Evolutionary conservation across 108 stramenopile genomes (phyloP), one percentile per base, ranked within the genome.

Genomic region (Epithemia pelagica): DNA sequence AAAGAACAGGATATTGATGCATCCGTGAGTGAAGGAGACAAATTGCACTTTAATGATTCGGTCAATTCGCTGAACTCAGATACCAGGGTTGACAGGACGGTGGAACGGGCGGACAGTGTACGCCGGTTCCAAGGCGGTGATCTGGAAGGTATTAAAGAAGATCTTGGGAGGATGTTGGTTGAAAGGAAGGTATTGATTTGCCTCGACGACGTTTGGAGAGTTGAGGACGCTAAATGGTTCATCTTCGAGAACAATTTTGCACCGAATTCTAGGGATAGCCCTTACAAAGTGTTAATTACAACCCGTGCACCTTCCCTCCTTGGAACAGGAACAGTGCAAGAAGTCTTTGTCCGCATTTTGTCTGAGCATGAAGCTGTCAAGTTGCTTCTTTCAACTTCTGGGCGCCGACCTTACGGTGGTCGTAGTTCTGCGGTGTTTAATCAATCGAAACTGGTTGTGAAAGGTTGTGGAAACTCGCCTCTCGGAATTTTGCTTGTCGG

Each of bases 201-300:
- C 58, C 79, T 92, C 27, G 91, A 92, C 57, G 91, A 92, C 56
- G 91, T 92, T 2, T 89, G 87, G 76, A 68, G 87, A 69, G 87
- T 88, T 51, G 88, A 92, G 63, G 91, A 92, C 60, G 91, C 88
- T n/a, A 90, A 88, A 66, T 88, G 91, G 87, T 92, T 92, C 59
- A 73, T 92, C 25, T 92, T 92, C 68, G 88, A 89, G 27, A 73
- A 66, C 52, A 21, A 61, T 20, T 71, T 72, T 22, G 25, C 54
- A 26, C 30, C 27, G n/a, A 66, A 64, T 20, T 37, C 37, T 8
- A 64, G 67, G 33, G 74, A 68, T 23, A 69, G 64, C 24, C 87
- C 87, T 30, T 78, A 81, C 54, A 74, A 86, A 22, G 70, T 90
- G 27, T 69, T 92, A 24, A 85, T 92, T 27, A 92, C 91, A 22